phyloP scores from a whole-genome alignment of 1,284 basidiomycete genomes.

The Tilletia indica region DNA sequence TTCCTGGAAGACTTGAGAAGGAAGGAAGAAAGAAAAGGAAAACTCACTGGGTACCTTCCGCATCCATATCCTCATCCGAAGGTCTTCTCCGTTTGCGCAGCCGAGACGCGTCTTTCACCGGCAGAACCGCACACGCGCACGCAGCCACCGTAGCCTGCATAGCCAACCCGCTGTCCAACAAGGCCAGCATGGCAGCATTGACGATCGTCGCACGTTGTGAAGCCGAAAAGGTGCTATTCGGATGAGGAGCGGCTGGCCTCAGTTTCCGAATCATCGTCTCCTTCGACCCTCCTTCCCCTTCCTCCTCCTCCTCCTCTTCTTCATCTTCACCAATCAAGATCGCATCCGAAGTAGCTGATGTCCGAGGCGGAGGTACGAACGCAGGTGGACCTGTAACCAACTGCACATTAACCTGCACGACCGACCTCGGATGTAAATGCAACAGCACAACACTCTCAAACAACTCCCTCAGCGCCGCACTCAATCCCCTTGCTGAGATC shows the following conservation, averaged over 20 bases:
- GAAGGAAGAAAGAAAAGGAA: background rate
- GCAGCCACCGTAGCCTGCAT: slow-evolving; percentile 58
- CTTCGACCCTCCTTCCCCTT: background rate
- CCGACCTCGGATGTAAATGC: slow-evolving; percentile 60
- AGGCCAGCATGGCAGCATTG: slow-evolving; percentile 61
- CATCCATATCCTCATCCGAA: slow-evolving; percentile 10
- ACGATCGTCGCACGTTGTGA: slow-evolving; percentile 60
- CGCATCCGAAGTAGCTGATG: slow-evolving; percentile 59
- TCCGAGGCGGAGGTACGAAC: background rate
- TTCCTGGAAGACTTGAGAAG: too few relatives aligned
- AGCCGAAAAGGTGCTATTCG: slow-evolving; percentile 46
- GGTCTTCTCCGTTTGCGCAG: slow-evolving; percentile 28
- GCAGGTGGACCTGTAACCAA: slow-evolving; percentile 3
- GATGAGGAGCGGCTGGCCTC: slow-evolving; percentile 53
- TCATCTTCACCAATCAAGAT: slow-evolving; percentile 50
- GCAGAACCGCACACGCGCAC: slow-evolving; percentile 57
- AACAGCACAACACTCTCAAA: slow-evolving; percentile 57
- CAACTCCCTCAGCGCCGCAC: slow-evolving; percentile 24
- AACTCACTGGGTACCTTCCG: slow-evolving; percentile 27
- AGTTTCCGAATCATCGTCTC: slow-evolving; percentile 28
- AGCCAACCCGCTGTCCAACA: slow-evolving; percentile 59
- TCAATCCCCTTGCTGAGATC: slow-evolving; percentile 30
- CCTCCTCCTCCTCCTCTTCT: slow-evolving; percentile 22
- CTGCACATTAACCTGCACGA: slow-evolving; percentile 69
- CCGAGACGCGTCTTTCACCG: slow-evolving; percentile 56